These are phyloP conservation scores for Microsporum audouinii DNA, from an alignment of 2,329 filamentous ascomycete species.

Conservation along the genomic window DNA sequence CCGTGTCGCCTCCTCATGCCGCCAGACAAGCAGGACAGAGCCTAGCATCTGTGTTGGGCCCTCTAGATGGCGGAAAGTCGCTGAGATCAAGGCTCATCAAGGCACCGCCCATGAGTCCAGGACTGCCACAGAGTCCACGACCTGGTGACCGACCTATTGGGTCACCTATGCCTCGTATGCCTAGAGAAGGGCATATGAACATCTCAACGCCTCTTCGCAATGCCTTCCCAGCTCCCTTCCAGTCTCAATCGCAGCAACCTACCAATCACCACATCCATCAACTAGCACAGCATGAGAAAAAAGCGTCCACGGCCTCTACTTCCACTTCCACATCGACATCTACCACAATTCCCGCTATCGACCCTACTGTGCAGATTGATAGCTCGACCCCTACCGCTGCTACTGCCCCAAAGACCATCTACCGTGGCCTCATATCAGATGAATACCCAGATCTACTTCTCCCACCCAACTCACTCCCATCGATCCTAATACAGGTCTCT, in stretches of 20 bases:
- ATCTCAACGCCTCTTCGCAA: constrained; percentile 47
- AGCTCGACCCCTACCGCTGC: constrained; percentile 18
- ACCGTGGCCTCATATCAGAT: constrained; percentile 67
- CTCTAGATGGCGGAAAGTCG: constrained; percentile 8
- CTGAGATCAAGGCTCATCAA: constrained; percentile 22
- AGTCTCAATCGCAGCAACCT: constrained; percentile 57
- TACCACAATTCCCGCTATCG: constrained; percentile 27
- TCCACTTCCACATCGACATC: constrained; percentile 4
- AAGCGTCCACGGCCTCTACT: constrained; percentile 8
- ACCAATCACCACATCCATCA: constrained; percentile 6
- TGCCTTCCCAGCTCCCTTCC: constrained; percentile 57
- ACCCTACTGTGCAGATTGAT: constrained; percentile 25
- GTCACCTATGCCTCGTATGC: constrained; percentile 48
- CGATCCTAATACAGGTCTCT: constrained; percentile 73
- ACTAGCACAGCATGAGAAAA: constrained; percentile 19
- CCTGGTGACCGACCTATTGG: constrained; percentile 49
- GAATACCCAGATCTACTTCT: constrained; percentile 78
- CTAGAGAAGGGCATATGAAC: constrained; percentile 41
- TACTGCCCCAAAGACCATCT: constrained; percentile 39
- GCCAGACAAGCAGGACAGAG: constrained; percentile 17
- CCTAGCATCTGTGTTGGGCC: constrained; percentile 25
- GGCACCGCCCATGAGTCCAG: constrained; percentile 48
- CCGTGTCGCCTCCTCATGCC: constrained; percentile 21
- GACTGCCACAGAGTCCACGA: constrained; percentile 51
- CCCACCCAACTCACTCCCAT: constrained; percentile 76